These are phyloP conservation scores for Anthracocystis setariae DNA, from an alignment of 1,284 basidiomycete species.

Conservation along the genomic window DNA sequence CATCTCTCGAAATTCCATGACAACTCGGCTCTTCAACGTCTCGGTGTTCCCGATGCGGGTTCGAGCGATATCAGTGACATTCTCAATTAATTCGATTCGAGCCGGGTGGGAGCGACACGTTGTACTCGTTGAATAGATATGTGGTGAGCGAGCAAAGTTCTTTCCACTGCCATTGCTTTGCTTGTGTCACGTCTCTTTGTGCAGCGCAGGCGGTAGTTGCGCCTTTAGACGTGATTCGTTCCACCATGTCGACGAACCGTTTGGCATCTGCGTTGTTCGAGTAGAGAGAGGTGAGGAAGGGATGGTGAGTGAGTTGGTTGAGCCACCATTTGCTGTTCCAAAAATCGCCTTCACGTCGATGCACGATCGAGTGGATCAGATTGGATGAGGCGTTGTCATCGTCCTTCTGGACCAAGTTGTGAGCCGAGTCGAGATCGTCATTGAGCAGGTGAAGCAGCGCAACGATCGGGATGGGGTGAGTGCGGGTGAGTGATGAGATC, in stretches of 20 bases:
- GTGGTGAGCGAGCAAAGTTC: constrained; percentile 21
- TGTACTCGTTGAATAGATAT: constrained; percentile 23
- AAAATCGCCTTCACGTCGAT: constrained; percentile 51
- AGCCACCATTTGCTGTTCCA: constrained; percentile 61
- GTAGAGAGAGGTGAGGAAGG: constrained; percentile 25
- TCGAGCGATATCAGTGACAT: constrained; percentile 61
- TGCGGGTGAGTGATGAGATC: constrained; percentile 16
- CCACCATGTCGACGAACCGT: constrained; percentile 47
- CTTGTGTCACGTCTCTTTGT: constrained; percentile 23
- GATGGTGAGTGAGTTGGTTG: constrained; percentile 41
- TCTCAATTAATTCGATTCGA: constrained; percentile 11
- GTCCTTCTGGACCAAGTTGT: constrained; percentile 46
- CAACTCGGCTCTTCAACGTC: constrained; percentile 46
- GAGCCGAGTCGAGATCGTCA: constrained; percentile 50
- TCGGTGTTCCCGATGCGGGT: constrained; percentile 47
- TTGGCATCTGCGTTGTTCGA: constrained; percentile 36
- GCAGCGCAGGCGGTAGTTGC: constrained; percentile 47
- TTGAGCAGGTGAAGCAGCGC: constrained; percentile 52
- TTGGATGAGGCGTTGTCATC: constrained; percentile 38
- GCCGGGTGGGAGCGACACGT: neutral
- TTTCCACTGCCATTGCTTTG: constrained; percentile 44
- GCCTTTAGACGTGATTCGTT: constrained; percentile 36
- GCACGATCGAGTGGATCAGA: constrained; percentile 50
- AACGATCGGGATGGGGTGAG: constrained; percentile 9
- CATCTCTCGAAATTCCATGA: constrained; percentile 66